phyloP scores from a whole-genome alignment of 345 rosid species.

The Psidium friedrichsthalianum region DNA sequence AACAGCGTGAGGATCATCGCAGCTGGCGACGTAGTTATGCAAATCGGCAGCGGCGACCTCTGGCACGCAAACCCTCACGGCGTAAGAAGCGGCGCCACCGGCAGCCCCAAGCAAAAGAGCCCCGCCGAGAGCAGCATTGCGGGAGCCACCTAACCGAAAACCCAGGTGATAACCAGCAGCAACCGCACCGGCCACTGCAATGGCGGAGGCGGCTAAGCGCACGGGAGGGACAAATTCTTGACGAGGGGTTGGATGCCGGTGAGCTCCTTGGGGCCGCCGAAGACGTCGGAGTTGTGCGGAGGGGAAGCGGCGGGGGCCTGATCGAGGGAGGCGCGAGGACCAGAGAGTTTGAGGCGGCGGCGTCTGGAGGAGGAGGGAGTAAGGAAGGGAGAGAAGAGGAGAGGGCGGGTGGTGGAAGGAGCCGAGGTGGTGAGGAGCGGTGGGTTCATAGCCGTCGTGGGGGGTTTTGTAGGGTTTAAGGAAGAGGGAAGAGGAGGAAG shows the following conservation, averaged over 20 bases:
- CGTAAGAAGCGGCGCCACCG: slow-evolving; percentile 64
- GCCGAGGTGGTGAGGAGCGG: background rate
- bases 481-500: background rate
- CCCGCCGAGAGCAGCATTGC: slow-evolving; percentile 58
- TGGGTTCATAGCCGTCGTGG: background rate
- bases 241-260: slow-evolving; percentile 70
- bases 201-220: slow-evolving; percentile 57
- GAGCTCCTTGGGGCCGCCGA: slow-evolving; percentile 68
- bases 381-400: background rate
- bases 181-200: slow-evolving; percentile 62
- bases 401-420: background rate
- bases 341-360: slow-evolving; percentile 20
- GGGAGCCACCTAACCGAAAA: slow-evolving; percentile 36
- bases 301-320: background rate
- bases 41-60: slow-evolving; percentile 82
- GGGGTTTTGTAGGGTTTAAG: background rate
- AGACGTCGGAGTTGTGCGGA: slow-evolving; percentile 12
- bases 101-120: slow-evolving; percentile 69
- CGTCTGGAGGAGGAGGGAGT: slow-evolving; percentile 19
- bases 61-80: slow-evolving; percentile 57
- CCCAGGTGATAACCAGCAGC: slow-evolving; percentile 79
- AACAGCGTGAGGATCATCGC: slow-evolving; percentile 53
- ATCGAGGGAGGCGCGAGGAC: slow-evolving; percentile 6
- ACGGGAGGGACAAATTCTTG: slow-evolving; percentile 47
- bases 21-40: slow-evolving; percentile 61